Conservation (phyloP, 1,284 basidiomycete species). For the Cutaneotrichosporon cyanovorans region DNA sequence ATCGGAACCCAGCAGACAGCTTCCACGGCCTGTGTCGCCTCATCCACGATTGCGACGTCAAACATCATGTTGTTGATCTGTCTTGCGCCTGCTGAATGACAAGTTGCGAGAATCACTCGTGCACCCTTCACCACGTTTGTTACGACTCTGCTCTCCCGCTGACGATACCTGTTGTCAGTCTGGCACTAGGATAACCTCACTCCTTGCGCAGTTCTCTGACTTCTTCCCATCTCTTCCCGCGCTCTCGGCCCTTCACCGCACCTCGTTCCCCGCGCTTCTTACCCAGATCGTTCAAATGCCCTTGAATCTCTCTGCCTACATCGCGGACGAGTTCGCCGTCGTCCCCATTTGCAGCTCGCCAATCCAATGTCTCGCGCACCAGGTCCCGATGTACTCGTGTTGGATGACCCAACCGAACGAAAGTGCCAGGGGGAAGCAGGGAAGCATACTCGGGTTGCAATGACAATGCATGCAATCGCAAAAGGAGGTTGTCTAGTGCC, state of each 20-base stretch:
- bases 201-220: slow-evolving; percentile 84
- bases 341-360: slow-evolving; percentile 70
- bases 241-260: slow-evolving; percentile 54
- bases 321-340: slow-evolving; percentile 72
- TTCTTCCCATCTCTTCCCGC: slow-evolving; percentile 85
- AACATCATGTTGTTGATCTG: slow-evolving; percentile 70
- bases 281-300: slow-evolving; percentile 57
- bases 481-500: slow-evolving; percentile 68
- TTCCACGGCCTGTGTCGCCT: slow-evolving; percentile 94
- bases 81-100: slow-evolving; percentile 77
- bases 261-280: slow-evolving; percentile 71
- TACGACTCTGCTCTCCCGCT: slow-evolving; percentile 75
- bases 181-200: slow-evolving; percentile 47
- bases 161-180: slow-evolving; percentile 58
- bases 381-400: slow-evolving; percentile 79
- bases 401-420: slow-evolving; percentile 84
- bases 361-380: slow-evolving; percentile 75
- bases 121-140: slow-evolving; percentile 69
- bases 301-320: slow-evolving; percentile 73
- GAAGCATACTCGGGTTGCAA: slow-evolving; percentile 21
- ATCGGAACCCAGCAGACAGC: slow-evolving; percentile 95
- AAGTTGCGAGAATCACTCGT: slow-evolving; percentile 82
- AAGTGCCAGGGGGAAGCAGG: slow-evolving; percentile 38
- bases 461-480: slow-evolving; percentile 54
- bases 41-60: slow-evolving; percentile 89